Evolutionary conservation across 495 filamentous ascomycete genomes (phyloP), one percentile per base, ranked within the genome.

Genomic region (Aspergillus cavernicola): DNA sequence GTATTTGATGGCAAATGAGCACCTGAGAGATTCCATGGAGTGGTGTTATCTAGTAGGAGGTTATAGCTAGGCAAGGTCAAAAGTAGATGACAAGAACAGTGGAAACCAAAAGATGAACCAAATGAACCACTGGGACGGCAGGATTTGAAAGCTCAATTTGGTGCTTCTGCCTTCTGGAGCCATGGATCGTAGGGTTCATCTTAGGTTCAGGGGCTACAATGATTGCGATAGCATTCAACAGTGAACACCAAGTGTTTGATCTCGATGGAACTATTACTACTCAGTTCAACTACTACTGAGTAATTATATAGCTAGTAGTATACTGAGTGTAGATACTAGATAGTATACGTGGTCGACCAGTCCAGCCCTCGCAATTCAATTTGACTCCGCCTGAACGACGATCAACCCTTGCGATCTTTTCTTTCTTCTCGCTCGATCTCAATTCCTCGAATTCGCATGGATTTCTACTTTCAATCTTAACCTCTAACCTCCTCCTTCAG

Each of bases 311-410:
- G 3, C 12, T n/a, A n/a, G n/a, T n/a, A n/a, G 26, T 4, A 29
- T 29, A 33, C 11, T 13, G 11, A 10, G 12, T 9, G 6, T 33
- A n/a, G 31, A 33, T 33, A n/a, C 12, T 11, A n/a, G 7, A 6
- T 44, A 12, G 8, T 4, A 28, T 40, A 12, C 15, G 22, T 37
- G 26, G 38, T 52, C 38, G 38, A 33, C 24, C 23, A 22, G 28
- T 26, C 49, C 26, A 33, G 22, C 43, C 28, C 42, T 29, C 4
- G 15, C 33, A 6, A 29, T 52, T 28, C 50, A 37, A 26, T 13
- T 39, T 19, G 46, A 53, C 55, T 58, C 56, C 56, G 50, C 56
- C 50, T 29, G 48, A 51, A 41, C 37, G 10, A 20, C 18, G 46
- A 53, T 53, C 45, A 46, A 50, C 48, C 54, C 42, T 51, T 31